Conservation (phyloP, 371 early-diverging fungal genomes). For the Syncephalastrum monosporum region DNA sequence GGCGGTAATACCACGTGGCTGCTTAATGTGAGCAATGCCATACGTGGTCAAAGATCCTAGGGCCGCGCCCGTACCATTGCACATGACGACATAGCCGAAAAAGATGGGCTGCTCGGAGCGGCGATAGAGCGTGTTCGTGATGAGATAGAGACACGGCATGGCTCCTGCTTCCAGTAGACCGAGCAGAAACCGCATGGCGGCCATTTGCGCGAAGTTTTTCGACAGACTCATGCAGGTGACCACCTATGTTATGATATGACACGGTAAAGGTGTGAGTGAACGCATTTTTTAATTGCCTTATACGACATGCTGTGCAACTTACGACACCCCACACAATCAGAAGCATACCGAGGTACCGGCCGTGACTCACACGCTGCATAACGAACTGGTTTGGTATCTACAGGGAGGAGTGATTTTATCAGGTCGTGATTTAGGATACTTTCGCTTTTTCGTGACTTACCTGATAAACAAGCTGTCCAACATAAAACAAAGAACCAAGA, state of each 20-base stretch:
- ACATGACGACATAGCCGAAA: slow-evolving; percentile 18
- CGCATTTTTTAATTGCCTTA: slow-evolving; percentile 1
- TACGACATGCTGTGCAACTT: not conserved
- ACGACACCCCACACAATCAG: slow-evolving; percentile 36
- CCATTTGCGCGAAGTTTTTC: slow-evolving; percentile 25
- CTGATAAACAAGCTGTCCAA: slow-evolving; percentile 38
- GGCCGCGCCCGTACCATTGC: slow-evolving; percentile 17
- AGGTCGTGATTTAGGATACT: too few species aligned
- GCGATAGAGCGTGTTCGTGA: slow-evolving; percentile 27
- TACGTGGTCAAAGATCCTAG: slow-evolving; percentile 29
- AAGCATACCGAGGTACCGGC: slow-evolving; percentile 24
- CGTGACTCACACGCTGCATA: slow-evolving; percentile 31
- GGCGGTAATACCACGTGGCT: slow-evolving; percentile 11
- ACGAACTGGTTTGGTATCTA: slow-evolving; percentile 26
- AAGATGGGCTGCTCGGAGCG: slow-evolving; percentile 27
- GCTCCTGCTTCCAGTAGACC: slow-evolving; percentile 37
- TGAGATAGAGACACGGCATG: slow-evolving; percentile 25
- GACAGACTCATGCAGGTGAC: slow-evolving; percentile 2
- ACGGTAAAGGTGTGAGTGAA: not conserved
- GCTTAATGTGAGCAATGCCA: slow-evolving; percentile 15
- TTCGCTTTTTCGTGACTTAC: slow-evolving; percentile 7
- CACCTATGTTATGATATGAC: slow-evolving; percentile 3
- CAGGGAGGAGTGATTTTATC: not conserved
- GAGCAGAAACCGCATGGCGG: slow-evolving; percentile 25
- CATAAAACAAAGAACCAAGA: slow-evolving; percentile 35